Base-by-base conservation (phyloP, 202 grass and related monocot genomes). In the Schoenoplectus triqueter region DNA sequence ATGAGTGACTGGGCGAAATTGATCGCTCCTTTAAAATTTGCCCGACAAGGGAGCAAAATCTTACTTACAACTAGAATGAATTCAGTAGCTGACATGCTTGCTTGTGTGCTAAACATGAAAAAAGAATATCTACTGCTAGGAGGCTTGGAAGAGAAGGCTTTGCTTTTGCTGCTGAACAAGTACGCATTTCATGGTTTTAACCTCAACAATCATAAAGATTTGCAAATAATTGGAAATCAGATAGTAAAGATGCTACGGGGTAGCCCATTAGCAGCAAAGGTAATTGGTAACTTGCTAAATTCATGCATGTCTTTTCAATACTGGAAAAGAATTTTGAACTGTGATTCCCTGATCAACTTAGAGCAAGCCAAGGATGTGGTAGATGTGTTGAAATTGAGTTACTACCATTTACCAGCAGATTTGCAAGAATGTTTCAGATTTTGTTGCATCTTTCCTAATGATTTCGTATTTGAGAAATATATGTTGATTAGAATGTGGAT, bases 401-500 rank as follows among this genome's bases (percentile, higher is more conserved):
- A 71, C 14, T 47, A 17, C 15, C 6, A 48, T 18, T 17, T 71
- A 48, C 42, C 68, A 47, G 14, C 42, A 19, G 14, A 48, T 71
- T 47, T 71, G 15, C 68, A 71, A 47, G 2, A 57, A 80, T 92
- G 88, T 69, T 89, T 92, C 62, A 69, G 82, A 40, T 92, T 85
- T 80, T 92, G 82, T 86, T 82, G 71, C 40, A 86, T 92, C 88
- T 92, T 92, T 89, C 86, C 82, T 2, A 85, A 86, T 77, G 82
- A 90, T 19, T 82, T 81, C 62, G 57, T 46, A 20, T 88, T 92
- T 78, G 61, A 86, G 13, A 88, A 64, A 17, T 64, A 73, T 44
- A 79, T 66, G 72, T 74, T 90, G 46, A 19, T 92, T n/a, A 59
- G 55, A 51, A 84, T 90, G 88, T 92, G 91, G 90, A 86, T 89